Evolutionary conservation across 1,284 basidiomycete genomes (phyloP).

Genomic region (Pseudozyma sp.): DNA sequence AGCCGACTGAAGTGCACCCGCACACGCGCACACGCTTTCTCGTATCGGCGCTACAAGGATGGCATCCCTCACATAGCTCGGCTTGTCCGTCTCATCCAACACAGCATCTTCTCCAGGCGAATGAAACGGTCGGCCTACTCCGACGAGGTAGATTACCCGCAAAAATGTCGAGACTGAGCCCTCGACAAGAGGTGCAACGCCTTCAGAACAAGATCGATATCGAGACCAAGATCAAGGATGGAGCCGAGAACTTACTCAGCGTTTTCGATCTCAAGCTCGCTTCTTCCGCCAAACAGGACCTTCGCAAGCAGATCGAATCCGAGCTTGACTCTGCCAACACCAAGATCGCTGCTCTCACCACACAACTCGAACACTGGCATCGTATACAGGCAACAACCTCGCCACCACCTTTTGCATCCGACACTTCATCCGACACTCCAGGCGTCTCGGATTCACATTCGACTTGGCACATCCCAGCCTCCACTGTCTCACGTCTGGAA

Average conservation of each 20-base stretch:
- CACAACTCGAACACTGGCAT: conserved; percentile 74
- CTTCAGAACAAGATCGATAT: conserved; percentile 77
- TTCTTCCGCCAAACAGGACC: conserved; percentile 72
- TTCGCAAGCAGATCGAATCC: conserved; percentile 79
- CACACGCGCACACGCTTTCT: no score
- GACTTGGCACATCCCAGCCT: conserved; percentile 18
- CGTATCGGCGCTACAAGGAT: neutral
- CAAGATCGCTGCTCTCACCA: conserved; percentile 78
- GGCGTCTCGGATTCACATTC: conserved; percentile 19
- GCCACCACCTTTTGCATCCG: conserved; percentile 18
- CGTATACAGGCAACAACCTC: conserved; percentile 22
- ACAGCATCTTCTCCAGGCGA: no score
- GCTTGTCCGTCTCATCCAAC: neutral
- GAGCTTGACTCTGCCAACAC: conserved; percentile 79
- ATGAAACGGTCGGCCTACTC: neutral
- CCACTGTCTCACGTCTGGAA: conserved; percentile 41
- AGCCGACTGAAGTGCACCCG: no score
- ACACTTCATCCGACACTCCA: conserved; percentile 1
- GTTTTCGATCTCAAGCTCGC: conserved; percentile 71
- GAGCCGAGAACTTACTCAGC: conserved; percentile 83
- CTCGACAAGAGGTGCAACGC: conserved; percentile 74
- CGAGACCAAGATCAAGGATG: conserved; percentile 83
- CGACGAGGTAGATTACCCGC: neutral
- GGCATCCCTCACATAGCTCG: no score
- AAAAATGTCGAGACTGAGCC: conserved; percentile 23